Evolutionary conservation across 768 basidiomycete species (phyloP).

Genomic region (Nidularia pulvinata): DNA sequence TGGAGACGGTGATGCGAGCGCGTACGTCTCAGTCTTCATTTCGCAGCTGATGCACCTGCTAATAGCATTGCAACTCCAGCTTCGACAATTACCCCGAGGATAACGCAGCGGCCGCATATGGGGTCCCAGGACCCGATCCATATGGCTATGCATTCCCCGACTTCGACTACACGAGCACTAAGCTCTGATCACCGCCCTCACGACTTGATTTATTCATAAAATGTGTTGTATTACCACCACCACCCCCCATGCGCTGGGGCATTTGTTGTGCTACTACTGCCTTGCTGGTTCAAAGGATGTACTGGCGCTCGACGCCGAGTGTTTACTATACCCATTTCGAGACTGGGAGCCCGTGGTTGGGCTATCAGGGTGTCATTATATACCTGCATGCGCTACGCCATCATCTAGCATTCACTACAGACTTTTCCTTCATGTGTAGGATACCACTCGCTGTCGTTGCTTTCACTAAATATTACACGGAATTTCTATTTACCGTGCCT

Average conservation of each 20-base stretch:
- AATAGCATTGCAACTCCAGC: conserved; percentile 26
- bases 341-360: too few relatives aligned
- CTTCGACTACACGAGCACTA: conserved; percentile 64
- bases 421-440: neutral
- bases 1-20: conserved; percentile 95
- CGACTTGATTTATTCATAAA: neutral
- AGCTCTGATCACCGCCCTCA: conserved; percentile 4
- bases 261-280: neutral
- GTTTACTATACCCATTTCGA: neutral
- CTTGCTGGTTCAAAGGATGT: too few relatives aligned
- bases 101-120: conserved; percentile 60
- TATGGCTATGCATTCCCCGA: conserved; percentile 75
- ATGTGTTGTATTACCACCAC: neutral
- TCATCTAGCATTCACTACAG: neutral
- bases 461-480: neutral
- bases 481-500: neutral
- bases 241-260: neutral
- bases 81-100: conserved; percentile 84
- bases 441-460: neutral
- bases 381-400: neutral
- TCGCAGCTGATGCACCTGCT: conserved; percentile 7
- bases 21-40: conserved; percentile 43
- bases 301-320: neutral
- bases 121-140: conserved; percentile 52
- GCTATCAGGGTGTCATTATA: neutral